These are phyloP conservation scores for Barbatosphaeria neglecta DNA, from an alignment of 495 filamentous ascomycete genomes.

Conservation along the genomic window DNA sequence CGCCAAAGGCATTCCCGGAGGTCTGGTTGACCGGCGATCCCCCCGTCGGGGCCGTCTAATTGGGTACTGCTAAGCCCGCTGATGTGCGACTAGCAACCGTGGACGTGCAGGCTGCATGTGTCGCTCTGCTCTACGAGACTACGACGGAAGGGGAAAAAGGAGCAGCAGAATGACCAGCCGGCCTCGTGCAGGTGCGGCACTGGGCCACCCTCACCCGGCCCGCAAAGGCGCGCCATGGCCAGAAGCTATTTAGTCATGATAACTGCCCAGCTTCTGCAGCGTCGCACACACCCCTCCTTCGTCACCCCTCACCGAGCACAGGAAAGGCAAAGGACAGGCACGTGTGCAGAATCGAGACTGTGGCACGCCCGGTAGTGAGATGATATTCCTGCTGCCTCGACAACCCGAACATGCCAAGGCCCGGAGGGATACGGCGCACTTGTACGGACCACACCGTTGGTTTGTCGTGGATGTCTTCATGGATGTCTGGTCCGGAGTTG, in stretches of 20 bases:
- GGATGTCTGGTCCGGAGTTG: neutral
- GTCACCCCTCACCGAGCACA: neutral
- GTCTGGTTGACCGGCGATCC: constrained; percentile 1
- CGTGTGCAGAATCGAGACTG: neutral
- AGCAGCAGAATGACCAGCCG: neutral
- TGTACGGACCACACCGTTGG: neutral
- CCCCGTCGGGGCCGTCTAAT: neutral
- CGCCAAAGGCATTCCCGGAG: neutral
- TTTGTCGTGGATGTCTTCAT: neutral
- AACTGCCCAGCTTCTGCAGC: neutral
- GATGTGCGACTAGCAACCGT: neutral
- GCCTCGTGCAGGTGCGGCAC: too few relatives aligned
- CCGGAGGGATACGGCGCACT: too few relatives aligned
- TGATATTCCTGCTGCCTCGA: neutral
- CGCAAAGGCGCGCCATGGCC: neutral
- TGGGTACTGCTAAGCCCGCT: neutral
- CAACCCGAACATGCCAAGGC: neutral
- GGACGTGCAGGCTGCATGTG: neutral
- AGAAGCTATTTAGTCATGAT: neutral
- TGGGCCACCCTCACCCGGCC: neutral
- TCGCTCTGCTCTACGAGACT: neutral
- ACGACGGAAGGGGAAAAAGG: neutral
- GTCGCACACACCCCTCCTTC: neutral
- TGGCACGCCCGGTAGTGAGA: neutral
- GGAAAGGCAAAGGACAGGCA: neutral